Conservation (phyloP, 2,329 filamentous ascomycete genomes). For the Colletotrichum incanum region DNA sequence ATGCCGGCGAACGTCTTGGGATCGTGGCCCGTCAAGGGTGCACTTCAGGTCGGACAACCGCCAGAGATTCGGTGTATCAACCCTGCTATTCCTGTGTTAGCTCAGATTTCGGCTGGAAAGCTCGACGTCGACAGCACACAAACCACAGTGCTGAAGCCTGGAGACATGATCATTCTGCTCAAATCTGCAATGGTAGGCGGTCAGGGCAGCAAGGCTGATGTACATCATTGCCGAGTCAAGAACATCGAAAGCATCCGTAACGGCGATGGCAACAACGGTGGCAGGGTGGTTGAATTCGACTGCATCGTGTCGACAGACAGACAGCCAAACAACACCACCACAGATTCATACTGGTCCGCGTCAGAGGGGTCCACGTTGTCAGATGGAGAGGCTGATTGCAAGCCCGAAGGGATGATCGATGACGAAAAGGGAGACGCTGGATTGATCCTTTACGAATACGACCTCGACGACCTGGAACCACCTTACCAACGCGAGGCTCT, state of each 20-base stretch:
- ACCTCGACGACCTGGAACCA: conserved; percentile 70
- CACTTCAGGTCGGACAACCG: background rate
- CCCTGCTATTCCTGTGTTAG: conserved; percentile 29
- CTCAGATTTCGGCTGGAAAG: conserved; percentile 37
- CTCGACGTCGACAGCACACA: conserved; percentile 48
- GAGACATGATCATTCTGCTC: conserved; percentile 33
- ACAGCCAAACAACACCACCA: background rate
- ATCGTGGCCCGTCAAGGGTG: background rate
- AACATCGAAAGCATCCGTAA: conserved; percentile 43
- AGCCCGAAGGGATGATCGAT: background rate
- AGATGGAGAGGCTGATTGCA: background rate
- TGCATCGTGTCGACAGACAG: background rate
- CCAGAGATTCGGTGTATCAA: background rate
- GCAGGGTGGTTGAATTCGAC: conserved; percentile 33
- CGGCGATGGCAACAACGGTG: conserved; percentile 52
- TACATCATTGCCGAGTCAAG: conserved; percentile 39
- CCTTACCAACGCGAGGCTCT: conserved; percentile 66
- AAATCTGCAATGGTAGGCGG: conserved; percentile 4
- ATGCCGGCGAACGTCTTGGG: background rate
- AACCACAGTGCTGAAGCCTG: conserved; percentile 18
- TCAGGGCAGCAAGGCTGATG: background rate
- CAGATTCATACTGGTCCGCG: background rate
- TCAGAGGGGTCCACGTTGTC: background rate
- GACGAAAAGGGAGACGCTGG: conserved; percentile 37
- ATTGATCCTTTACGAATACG: conserved; percentile 63